Percentiles rank a stretch among this genome's conserved stretches.
Evolutionary conservation across 139 green algal genomes (phyloP).

Genomic region (Pleodorina starrii): DNA sequence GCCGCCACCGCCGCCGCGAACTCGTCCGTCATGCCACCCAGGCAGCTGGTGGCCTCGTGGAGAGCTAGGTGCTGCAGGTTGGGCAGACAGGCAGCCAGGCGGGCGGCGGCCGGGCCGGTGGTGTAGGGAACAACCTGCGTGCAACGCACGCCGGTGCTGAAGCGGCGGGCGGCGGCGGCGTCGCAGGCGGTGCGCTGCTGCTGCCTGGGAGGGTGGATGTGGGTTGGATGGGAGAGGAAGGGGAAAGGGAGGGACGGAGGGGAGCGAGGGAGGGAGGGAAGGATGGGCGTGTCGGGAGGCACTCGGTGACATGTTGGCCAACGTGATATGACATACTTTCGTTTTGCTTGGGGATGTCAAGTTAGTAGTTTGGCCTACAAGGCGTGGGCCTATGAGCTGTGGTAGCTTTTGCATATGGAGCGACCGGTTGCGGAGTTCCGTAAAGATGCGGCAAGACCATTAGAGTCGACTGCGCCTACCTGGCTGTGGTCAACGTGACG

Average conservation of each 20-base stretch:
- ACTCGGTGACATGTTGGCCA: not conserved
- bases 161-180: conserved; percentile 33
- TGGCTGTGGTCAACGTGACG: not conserved
- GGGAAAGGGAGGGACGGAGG: not conserved
- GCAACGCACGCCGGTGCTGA: conserved; percentile 33
- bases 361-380: too few relatives aligned
- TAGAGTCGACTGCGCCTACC: too few relatives aligned
- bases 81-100: conserved; percentile 16
- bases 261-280: not conserved
- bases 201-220: not conserved
- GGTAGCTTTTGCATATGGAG: too few relatives aligned
- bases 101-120: not conserved
- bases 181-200: conserved; percentile 41
- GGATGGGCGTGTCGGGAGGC: not conserved
- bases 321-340: too few relatives aligned
- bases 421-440: too few relatives aligned
- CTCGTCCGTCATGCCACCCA: conserved; percentile 65
- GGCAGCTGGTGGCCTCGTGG: conserved; percentile 59
- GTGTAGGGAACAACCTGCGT: conserved; percentile 39
- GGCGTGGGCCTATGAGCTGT: too few relatives aligned
- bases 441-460: too few relatives aligned
- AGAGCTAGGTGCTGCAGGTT: conserved; percentile 15
- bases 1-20: conserved; percentile 53
- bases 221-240: not conserved
- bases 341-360: too few relatives aligned